Evolutionary conservation across 768 basidiomycete genomes (phyloP), one percentile per base, ranked within the genome.

Genomic region (Mycena amicta): DNA sequence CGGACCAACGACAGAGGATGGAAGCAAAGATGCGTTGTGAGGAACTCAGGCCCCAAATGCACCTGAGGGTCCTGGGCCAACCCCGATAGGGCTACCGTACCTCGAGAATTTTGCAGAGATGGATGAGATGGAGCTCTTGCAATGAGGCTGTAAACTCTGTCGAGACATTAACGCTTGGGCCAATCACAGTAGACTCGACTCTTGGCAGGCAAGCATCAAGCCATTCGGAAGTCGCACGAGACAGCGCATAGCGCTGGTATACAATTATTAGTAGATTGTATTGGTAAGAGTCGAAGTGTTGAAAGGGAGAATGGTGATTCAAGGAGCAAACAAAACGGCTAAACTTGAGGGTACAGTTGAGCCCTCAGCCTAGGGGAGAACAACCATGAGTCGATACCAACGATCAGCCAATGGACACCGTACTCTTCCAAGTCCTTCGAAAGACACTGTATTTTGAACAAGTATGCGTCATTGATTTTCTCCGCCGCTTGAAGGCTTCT

Each of bases 401-500:
- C n/a, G n/a, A n/a, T n/a, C 20, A 8, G n/a, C 23, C 8, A 27
- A 3, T 13, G 13, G 23, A 23, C 18, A 15, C 28, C 43, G 28
- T n/a, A 64, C 66, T 33, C 55, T 46, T 67, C 57, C 30, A 71
- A 64, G 39, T 71, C 68, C 37, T 66, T 56, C 50, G 72, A 65
- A 29, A 77, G 57, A 45, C 67, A 61, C 8, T 53, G 53, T 30
- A 78, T 76, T 55, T 67, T 69, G 40, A 58, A 65, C 29, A 66
- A 66, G 59, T 79, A 80, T 3, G 66, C 67, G 3, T 66, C 65
- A 15, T 72, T 73, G 25, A 73, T 71, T 43, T 74, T 71, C 43
- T 72, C 72, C 47, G 75, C 67, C 22, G 78, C 76, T 8, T 62
- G 62, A 11, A 69, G 59, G 54, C 74, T 74, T 33, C 75, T 70